Base-by-base conservation (phyloP, 352 stramenopile genomes). In the Pythium scleroteichum region DNA sequence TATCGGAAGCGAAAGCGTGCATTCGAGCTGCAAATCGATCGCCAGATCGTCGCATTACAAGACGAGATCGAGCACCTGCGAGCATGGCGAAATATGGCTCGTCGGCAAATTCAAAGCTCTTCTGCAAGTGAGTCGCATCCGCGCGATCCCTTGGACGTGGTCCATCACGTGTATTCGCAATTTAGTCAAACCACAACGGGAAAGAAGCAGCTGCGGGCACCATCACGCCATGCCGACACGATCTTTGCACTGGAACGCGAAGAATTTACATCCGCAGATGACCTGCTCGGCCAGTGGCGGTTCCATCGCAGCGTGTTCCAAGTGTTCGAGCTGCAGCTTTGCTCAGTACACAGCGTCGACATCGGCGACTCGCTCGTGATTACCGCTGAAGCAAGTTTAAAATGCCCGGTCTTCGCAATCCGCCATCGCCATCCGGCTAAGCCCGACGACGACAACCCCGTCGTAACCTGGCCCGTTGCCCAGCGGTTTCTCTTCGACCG, bases 1-100 rank as follows among this genome's bases (percentile, higher is more conserved):
- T 86, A 86, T 61, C 66, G 76, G 24, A 74, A 75, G 41, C 72
- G 77, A 39, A 86, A 86, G 52, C 74, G 72, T n/a, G 68, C 74
- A 26, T 62, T 79, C 40, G 77, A 86, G 41, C 56, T 67, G 44
- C 49, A 73, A 26, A 45, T 81, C 1, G 47, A 35, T 32, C 52
- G 56, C 9, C 45, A 80, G 35, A 78, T 84, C 51, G 59, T 60
- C 17, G 33, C 14, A 0, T 66, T 86, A 14, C 60, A 82, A 24
- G n/a, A 66, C 17, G 65, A 80, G 24, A 82, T 86, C 50, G 32
- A 66, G 10, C 42, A 73, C 22, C 64, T 86, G 4, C 35, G 60
- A 20, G 26, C 7, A 1, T n/a, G 45, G 13, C 42, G 42, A 13
- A 22, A 32, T 22, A 40, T 26, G n/a, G 40, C 53, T 32, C 44